Evolutionary conservation across 305 asterid species (phyloP), one percentile per base, ranked within the genome.

Genomic region (Withania somnifera): DNA sequence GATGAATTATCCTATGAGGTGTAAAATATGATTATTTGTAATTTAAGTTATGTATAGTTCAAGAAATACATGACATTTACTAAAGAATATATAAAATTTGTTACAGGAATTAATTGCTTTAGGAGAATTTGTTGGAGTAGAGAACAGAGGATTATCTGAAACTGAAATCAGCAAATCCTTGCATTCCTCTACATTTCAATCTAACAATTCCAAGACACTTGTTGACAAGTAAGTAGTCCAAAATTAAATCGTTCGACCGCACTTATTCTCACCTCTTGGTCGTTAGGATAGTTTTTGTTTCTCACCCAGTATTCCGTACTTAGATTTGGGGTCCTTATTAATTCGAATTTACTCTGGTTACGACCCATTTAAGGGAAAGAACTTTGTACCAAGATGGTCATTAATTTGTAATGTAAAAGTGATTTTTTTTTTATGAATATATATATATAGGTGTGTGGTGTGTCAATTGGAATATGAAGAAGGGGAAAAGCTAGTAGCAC

Each of bases 101-200:
- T 82, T 10, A 56, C 84, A 91, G 94, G 94, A 91, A 80, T 84
- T 91, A 83, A 82, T 91, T 64, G 94, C 92, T 20, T 84, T 91
- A 28, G 94, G 94, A 68, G 94, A 91, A 81, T 88, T 75, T 84
- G 92, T 91, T 53, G 94, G 94, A 68, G 89, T 89, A 77, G 94
- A 91, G 86, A 91, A 84, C 86, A 87, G 79, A 83, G 94, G 94
- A 82, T 75, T 91, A 86, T 54, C 88, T 64, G 90, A 90, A 84
- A 88, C 81, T 66, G 90, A 91, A 85, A 85, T 91, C 57, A 81
- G 11, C 78, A 84, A 86, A 57, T 82, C 85, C 81, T 82, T 89
- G 54, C 88, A 77, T 73, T 89, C 93, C 20, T 61, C 85, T 36
- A 79, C 85, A 57, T 89, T 89, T 83, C 87, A 83, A 50, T 86